These are phyloP conservation scores for Lachancea sp. DNA, from an alignment of 805 yeast genomes.

Conservation along the genomic window DNA sequence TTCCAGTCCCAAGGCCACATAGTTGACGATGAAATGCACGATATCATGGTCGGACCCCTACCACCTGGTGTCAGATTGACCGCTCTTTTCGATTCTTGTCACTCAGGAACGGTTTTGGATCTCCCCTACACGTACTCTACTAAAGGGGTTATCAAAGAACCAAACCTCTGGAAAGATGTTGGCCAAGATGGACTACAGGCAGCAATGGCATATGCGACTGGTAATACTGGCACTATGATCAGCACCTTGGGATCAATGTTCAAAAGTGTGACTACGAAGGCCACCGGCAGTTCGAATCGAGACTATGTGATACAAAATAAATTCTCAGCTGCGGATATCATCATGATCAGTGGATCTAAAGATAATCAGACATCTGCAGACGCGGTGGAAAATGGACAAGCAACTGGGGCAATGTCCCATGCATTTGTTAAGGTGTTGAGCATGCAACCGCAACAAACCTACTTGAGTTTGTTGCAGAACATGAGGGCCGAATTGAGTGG, in stretches of 20 bases:
- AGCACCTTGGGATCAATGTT: conserved; percentile 40
- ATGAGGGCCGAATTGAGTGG: conserved; percentile 57
- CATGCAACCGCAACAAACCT: conserved; percentile 59
- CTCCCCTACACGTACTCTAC: conserved; percentile 76
- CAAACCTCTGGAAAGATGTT: conserved; percentile 68
- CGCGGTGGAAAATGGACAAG: conserved; percentile 60
- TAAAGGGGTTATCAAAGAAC: conserved; percentile 77
- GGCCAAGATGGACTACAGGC: conserved; percentile 60
- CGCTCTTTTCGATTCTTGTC: conserved; percentile 79
- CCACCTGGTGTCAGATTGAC: conserved; percentile 72
- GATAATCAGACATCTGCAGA: conserved; percentile 83
- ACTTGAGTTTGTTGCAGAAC: conserved; percentile 60
- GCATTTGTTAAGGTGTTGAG: conserved; percentile 63
- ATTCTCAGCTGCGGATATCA: conserved; percentile 70
- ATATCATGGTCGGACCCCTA: conserved; percentile 59
- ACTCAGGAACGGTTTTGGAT: conserved; percentile 77
- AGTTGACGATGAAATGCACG: conserved; percentile 70
- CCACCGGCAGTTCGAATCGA: conserved; percentile 35
- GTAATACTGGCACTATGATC: conserved; percentile 43
- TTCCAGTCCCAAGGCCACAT: conserved; percentile 61
- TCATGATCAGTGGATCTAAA: conserved; percentile 73
- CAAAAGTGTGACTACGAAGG: conserved; percentile 34
- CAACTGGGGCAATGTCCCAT: conserved; percentile 83
- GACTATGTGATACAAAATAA: conserved; percentile 48
- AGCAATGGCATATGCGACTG: conserved; percentile 52